Conservation (phyloP, 2,329 filamentous ascomycete genomes). For the Ampelomyces quisqualis region DNA sequence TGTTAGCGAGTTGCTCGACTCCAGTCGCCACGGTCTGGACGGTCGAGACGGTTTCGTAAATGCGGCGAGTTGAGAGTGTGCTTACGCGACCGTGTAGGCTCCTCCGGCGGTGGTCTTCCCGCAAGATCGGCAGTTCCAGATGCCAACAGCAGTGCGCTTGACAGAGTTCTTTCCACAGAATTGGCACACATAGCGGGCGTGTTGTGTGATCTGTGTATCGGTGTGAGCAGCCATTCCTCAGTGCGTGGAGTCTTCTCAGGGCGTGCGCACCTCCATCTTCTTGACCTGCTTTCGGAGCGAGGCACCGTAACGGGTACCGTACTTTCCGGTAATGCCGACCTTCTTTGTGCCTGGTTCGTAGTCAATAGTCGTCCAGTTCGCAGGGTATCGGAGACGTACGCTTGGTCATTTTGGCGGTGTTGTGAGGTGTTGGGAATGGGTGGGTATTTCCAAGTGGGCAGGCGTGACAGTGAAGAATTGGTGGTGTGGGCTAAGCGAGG, state of each 20-base stretch:
- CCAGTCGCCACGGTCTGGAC: too few relatives aligned
- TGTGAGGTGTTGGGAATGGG: constrained; percentile 21
- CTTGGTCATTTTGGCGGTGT: constrained; percentile 58
- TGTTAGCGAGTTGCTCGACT: constrained; percentile 24
- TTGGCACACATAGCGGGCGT: constrained; percentile 92
- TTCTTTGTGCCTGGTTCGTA: constrained; percentile 48
- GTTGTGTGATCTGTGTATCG: constrained; percentile 72
- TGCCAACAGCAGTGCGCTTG: constrained; percentile 84
- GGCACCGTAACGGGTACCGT: constrained; percentile 97
- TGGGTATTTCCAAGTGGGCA: constrained; percentile 19
- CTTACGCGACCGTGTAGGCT: constrained; percentile 96
- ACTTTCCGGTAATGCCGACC: constrained; percentile 97
- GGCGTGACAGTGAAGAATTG: constrained; percentile 4
- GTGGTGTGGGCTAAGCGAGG: neutral
- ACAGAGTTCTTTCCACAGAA: constrained; percentile 93
- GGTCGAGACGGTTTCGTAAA: neutral
- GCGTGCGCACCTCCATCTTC: constrained; percentile 77
- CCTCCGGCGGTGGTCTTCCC: constrained; percentile 91
- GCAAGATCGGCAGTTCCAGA: constrained; percentile 97
- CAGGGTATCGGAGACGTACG: constrained; percentile 27
- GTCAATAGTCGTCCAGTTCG: constrained; percentile 19
- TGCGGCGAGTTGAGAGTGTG: constrained; percentile 10
- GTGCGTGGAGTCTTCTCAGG: constrained; percentile 5
- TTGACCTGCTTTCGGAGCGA: constrained; percentile 99
- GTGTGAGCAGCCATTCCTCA: constrained; percentile 24